Conservation (phyloP, 176 grass and related monocot genomes). For the Oropetium thomaeum region DNA sequence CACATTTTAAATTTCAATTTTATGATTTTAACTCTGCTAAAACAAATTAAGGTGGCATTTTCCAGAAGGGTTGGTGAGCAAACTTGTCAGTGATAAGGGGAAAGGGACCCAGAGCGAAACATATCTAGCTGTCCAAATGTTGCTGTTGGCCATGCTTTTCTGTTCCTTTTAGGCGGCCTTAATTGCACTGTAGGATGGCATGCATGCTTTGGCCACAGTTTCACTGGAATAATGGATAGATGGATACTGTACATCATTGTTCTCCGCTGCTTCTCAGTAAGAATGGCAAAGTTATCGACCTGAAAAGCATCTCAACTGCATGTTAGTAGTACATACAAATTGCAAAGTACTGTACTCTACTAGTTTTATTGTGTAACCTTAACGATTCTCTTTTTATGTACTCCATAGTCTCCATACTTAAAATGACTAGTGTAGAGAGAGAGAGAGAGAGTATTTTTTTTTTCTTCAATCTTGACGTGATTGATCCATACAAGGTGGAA, state of each 20-base stretch:
- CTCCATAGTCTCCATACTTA: too few species aligned
- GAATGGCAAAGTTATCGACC: background rate
- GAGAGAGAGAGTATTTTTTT: background rate
- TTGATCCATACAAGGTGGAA: conserved; percentile 26
- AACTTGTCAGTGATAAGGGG: background rate
- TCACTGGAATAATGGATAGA: background rate
- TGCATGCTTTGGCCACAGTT: background rate
- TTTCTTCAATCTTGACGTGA: background rate
- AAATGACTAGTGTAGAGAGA: too few species aligned
- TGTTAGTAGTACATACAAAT: background rate
- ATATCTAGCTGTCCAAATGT: conserved; percentile 34
- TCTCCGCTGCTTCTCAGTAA: background rate
- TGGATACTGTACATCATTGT: background rate
- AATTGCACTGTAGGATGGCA: conserved; percentile 23
- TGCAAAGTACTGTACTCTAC: background rate
- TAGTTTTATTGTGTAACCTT: background rate
- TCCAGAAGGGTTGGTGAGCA: conserved; percentile 7
- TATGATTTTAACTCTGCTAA: conserved; percentile 5
- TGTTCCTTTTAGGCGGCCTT: conserved; percentile 36
- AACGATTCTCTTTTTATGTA: background rate
- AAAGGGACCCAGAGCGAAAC: conserved; percentile 16
- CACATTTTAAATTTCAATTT: background rate
- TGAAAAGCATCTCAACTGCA: background rate
- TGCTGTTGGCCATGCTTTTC: conserved; percentile 32
- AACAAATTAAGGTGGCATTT: background rate